Percentiles rank a stretch among this genome's conserved stretches.
Conservation (phyloP, 805 yeast species). For the Wickerhamiella occidentalis region DNA sequence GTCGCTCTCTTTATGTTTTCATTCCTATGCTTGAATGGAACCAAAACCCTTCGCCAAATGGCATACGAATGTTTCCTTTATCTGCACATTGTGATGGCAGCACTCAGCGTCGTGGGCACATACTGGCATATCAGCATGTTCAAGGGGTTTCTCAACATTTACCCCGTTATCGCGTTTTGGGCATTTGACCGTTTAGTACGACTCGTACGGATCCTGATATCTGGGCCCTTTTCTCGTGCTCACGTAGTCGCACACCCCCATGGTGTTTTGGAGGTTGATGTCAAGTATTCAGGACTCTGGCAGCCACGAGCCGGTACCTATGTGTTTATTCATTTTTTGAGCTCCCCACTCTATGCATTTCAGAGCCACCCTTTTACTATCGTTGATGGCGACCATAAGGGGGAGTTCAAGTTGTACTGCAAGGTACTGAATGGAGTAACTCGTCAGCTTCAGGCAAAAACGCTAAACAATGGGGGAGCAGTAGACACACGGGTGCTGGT, state of each 20-base stretch:
- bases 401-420: slow-evolving; percentile 18
- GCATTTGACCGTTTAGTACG: slow-evolving; percentile 51
- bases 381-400: slow-evolving; percentile 13
- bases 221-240: slow-evolving; percentile 36
- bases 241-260: slow-evolving; percentile 11
- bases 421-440: slow-evolving; percentile 43
- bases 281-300: slow-evolving; percentile 36
- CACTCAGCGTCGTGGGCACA: slow-evolving; percentile 41
- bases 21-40: slow-evolving; percentile 31
- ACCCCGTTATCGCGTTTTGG: slow-evolving; percentile 56
- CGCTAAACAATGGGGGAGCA: slow-evolving; percentile 28
- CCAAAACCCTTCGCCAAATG: slow-evolving; percentile 33
- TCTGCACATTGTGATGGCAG: slow-evolving; percentile 44
- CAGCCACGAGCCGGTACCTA: slow-evolving; percentile 43
- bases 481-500: slow-evolving; percentile 29
- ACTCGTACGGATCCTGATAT: slow-evolving; percentile 38
- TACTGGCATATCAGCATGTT: slow-evolving; percentile 38
- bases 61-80: slow-evolving; percentile 47
- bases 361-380: slow-evolving; percentile 62
- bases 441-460: slow-evolving; percentile 26
- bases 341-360: slow-evolving; percentile 39
- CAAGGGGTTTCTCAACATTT: slow-evolving; percentile 33
- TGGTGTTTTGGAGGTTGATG: slow-evolving; percentile 20
- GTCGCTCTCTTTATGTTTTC: slow-evolving; percentile 22
- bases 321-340: slow-evolving; percentile 37